These are phyloP conservation scores for Chenopodium berlandieri DNA, from an alignment of 148 eudicot genomes.

Conservation along the genomic window DNA sequence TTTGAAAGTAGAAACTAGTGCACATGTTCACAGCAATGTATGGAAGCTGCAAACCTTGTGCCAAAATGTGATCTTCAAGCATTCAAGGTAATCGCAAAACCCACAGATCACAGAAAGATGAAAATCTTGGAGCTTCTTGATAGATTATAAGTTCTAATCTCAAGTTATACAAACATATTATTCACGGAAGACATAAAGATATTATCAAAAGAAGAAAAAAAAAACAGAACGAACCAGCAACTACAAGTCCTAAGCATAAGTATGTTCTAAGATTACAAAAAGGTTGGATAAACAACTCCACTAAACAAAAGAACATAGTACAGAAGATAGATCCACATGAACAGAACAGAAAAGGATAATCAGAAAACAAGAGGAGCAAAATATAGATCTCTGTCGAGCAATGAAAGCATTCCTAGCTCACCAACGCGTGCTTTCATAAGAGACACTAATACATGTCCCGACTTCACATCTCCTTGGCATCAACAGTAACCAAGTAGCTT, in stretches of 20 bases:
- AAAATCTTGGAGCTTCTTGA: not conserved
- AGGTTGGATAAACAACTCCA: constrained; percentile 16
- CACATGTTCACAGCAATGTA: not conserved
- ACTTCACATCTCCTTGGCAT: constrained; percentile 10
- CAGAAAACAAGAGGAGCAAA: not conserved
- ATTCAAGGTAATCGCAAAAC: not conserved
- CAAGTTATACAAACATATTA: not conserved
- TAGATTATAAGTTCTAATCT: not conserved
- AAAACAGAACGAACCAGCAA: not conserved
- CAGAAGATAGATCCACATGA: not conserved
- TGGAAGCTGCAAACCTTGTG: not conserved
- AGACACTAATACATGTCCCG: not conserved
- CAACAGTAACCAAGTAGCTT: constrained; percentile 8
- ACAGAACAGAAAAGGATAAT: not conserved
- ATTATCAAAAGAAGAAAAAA: not conserved
- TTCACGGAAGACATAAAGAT: not conserved
- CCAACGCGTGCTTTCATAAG: not conserved
- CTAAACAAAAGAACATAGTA: not conserved
- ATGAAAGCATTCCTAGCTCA: constrained; percentile 1
- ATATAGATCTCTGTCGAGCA: constrained; percentile 1
- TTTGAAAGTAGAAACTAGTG: too few species aligned
- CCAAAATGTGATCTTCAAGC: not conserved
- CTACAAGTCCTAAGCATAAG: constrained; percentile 2
- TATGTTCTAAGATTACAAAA: constrained; percentile 25
- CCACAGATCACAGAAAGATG: not conserved